phyloP scores from a whole-genome alignment of 176 grass and related monocot genomes.

The Ensete ventricosum region DNA sequence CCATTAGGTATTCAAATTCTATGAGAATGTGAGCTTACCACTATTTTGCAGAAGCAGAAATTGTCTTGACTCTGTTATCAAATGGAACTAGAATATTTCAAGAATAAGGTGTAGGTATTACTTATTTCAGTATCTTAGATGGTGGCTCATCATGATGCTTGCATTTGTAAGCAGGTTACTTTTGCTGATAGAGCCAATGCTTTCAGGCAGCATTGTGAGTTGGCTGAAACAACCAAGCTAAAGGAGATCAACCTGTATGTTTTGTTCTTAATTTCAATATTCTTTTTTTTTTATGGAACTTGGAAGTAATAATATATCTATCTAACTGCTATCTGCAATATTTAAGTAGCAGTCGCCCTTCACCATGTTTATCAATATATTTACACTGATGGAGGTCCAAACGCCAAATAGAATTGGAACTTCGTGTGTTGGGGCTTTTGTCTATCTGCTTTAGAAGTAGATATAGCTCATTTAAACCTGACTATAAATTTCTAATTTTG shows the following conservation, averaged over 20 bases:
- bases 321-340: no score
- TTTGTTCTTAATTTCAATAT: background rate
- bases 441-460: no score
- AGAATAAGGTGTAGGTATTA: background rate
- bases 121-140: background rate
- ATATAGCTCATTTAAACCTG: no score
- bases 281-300: background rate
- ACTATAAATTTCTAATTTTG: constrained; percentile 5
- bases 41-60: background rate
- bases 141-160: background rate
- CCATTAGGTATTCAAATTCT: background rate
- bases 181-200: constrained; percentile 94
- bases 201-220: constrained; percentile 90
- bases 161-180: constrained; percentile 43
- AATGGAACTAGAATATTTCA: background rate
- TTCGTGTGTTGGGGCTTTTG: no score
- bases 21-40: background rate
- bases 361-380: no score
- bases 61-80: background rate
- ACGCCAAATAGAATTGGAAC: no score
- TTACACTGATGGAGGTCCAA: no score
- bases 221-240: constrained; percentile 84
- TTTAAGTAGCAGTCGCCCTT: no score
- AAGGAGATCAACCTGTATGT: constrained; percentile 95
- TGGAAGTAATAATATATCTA: background rate